Percentiles rank a stretch among this genome's conserved stretches.
Evolutionary conservation across 2,329 filamentous ascomycete genomes (phyloP).

Genomic region (Phyllachora maydis): DNA sequence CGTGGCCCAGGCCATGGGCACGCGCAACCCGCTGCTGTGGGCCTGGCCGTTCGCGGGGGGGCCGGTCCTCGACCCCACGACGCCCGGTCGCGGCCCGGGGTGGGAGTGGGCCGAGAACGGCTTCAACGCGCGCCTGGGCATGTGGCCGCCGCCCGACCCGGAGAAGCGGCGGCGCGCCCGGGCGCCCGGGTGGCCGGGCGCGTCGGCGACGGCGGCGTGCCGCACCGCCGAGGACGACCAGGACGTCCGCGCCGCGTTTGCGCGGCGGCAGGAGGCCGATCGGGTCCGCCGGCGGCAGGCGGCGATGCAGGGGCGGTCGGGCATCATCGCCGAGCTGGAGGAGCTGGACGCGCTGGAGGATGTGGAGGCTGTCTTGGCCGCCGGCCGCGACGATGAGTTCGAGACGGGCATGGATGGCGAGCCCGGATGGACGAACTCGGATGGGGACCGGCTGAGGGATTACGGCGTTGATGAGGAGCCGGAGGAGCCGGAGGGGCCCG

Average conservation of each 20-base stretch:
- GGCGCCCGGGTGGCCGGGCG: conserved; percentile 17
- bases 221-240: conserved; percentile 5
- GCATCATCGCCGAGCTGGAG: conserved; percentile 26
- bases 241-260: conserved; percentile 25
- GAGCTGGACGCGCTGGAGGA: conserved; percentile 20
- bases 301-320: conserved; percentile 12
- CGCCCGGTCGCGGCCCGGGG: conserved; percentile 19
- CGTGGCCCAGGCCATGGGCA: conserved; percentile 57
- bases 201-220: too few relatives aligned
- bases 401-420: conserved; percentile 20
- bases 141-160: conserved; percentile 44
- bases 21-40: conserved; percentile 43
- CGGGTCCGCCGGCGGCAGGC: conserved; percentile 13
- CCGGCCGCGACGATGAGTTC: conserved; percentile 7
- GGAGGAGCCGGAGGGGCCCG: conserved; percentile 15
- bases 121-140: conserved; percentile 41
- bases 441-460: conserved; percentile 54
- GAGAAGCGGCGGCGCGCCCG: conserved; percentile 29
- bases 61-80: conserved; percentile 17
- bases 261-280: conserved; percentile 25
- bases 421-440: conserved; percentile 50
- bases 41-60: conserved; percentile 42
- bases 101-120: conserved; percentile 57
- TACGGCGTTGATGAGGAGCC: conserved; percentile 65
- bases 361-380: conserved; percentile 6